phyloP scores from a whole-genome alignment of 2,329 filamentous ascomycete genomes.

The Tolypocladium endophyticum region DNA sequence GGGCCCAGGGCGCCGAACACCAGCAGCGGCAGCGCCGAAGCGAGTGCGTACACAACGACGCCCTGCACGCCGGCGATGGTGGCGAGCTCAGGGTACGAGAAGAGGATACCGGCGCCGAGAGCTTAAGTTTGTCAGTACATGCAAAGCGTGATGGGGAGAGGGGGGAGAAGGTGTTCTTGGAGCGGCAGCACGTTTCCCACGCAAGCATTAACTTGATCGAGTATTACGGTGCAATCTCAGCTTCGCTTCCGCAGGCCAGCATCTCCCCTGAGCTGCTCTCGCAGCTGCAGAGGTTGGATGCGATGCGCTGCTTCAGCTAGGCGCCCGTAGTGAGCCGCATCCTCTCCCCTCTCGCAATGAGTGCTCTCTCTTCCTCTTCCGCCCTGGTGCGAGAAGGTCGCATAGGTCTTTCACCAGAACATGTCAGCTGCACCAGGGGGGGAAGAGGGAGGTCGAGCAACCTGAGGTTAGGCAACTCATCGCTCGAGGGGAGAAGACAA shows the following conservation, averaged over 20 bases:
- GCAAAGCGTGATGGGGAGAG: conserved; percentile 12
- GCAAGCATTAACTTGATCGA: conserved; percentile 99
- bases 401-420: neutral
- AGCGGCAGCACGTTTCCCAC: conserved; percentile 96
- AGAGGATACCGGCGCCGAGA: conserved; percentile 74
- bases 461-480: neutral
- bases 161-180: conserved; percentile 27
- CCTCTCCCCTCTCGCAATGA: conserved; percentile 16
- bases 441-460: neutral
- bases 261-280: conserved; percentile 25
- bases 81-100: conserved; percentile 71
- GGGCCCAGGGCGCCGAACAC: conserved; percentile 66
- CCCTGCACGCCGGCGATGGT: conserved; percentile 73
- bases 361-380: conserved; percentile 1
- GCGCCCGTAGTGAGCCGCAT: conserved; percentile 82
- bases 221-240: conserved; percentile 95
- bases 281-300: conserved; percentile 38
- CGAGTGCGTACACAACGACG: conserved; percentile 63
- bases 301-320: conserved; percentile 39
- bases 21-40: conserved; percentile 62
- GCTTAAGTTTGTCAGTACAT: conserved; percentile 45
- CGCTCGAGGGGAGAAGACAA: conserved; percentile 17
- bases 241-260: conserved; percentile 44
- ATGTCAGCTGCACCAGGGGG: neutral
- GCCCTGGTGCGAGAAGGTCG: neutral